These are phyloP conservation scores for Heterobasidion annosum DNA, from an alignment of 1,284 basidiomycete species.

Conservation along the genomic window DNA sequence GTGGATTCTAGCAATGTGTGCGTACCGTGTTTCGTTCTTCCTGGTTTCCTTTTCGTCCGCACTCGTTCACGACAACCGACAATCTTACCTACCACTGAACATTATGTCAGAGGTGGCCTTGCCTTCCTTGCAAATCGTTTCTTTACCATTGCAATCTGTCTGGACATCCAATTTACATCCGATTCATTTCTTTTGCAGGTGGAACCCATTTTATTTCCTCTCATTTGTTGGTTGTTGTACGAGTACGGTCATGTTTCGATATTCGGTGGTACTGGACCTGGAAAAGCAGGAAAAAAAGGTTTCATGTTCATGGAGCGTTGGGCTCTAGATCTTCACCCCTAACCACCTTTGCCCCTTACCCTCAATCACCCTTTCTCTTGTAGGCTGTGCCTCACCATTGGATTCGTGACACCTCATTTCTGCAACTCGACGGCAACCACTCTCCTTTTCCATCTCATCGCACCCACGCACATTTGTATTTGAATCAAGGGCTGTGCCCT, in stretches of 20 bases:
- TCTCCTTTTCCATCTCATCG: neutral
- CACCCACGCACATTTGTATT: neutral
- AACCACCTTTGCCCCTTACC: neutral
- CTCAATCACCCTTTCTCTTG: neutral
- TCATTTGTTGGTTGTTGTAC: neutral
- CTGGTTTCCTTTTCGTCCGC: neutral
- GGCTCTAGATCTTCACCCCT: neutral
- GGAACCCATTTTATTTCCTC: neutral
- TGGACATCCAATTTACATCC: neutral
- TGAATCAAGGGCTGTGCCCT: neutral
- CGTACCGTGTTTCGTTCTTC: neutral
- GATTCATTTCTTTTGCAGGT: neutral
- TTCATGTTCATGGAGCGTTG: neutral
- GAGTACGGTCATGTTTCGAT: neutral
- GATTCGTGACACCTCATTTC: neutral
- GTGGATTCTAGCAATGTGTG: slow-evolving; percentile 24
- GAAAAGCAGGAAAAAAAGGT: neutral
- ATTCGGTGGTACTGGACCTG: neutral
- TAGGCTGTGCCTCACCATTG: neutral
- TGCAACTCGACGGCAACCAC: neutral
- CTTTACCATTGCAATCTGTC: neutral
- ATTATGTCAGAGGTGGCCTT: neutral
- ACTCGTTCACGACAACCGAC: too few relatives aligned
- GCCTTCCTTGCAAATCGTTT: neutral
- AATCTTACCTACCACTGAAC: too few relatives aligned